Percentiles rank a stretch among this genome's conserved stretches.
Conservation (phyloP, 805 yeast species). For the Starmerella khaoyaiensis region DNA sequence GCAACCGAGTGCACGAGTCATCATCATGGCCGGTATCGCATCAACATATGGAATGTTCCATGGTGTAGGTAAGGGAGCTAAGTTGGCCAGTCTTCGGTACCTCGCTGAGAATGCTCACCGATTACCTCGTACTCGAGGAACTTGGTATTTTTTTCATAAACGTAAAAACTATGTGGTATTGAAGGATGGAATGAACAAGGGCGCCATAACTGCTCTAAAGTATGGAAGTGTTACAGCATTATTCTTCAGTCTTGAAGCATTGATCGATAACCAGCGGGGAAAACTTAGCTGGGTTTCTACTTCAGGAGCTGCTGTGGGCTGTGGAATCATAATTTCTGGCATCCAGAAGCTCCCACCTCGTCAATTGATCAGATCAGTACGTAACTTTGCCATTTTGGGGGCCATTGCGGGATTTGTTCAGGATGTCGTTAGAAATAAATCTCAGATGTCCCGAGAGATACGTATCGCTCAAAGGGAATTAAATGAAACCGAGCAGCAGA, state of each 20-base stretch:
- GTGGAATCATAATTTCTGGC: conserved; percentile 42
- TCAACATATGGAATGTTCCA: conserved; percentile 24
- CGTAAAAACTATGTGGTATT: conserved; percentile 66
- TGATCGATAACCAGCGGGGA: conserved; percentile 42
- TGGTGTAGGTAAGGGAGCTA: conserved; percentile 52
- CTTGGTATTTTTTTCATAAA: conserved; percentile 82
- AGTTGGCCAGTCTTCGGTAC: conserved; percentile 42
- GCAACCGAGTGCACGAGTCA: conserved; percentile 11
- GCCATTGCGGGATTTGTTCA: conserved; percentile 49
- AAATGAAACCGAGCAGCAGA: background rate
- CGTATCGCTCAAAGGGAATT: background rate
- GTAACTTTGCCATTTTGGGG: conserved; percentile 49
- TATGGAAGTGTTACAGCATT: conserved; percentile 35
- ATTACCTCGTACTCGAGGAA: conserved; percentile 61
- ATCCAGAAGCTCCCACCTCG: conserved; percentile 26
- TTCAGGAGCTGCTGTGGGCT: conserved; percentile 39
- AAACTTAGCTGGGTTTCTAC: conserved; percentile 52
- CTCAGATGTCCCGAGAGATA: background rate
- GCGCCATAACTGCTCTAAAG: conserved; percentile 34
- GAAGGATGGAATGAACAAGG: conserved; percentile 40
- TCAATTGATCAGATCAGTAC: conserved; percentile 27
- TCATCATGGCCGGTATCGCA: conserved; percentile 15
- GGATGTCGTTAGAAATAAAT: conserved; percentile 32
- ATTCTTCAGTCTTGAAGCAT: conserved; percentile 50
- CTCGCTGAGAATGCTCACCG: conserved; percentile 75